Evolutionary conservation across 371 early-diverging fungal genomes (phyloP), one percentile per base, ranked within the genome.

Genomic region (Rhizomucor miehei): DNA sequence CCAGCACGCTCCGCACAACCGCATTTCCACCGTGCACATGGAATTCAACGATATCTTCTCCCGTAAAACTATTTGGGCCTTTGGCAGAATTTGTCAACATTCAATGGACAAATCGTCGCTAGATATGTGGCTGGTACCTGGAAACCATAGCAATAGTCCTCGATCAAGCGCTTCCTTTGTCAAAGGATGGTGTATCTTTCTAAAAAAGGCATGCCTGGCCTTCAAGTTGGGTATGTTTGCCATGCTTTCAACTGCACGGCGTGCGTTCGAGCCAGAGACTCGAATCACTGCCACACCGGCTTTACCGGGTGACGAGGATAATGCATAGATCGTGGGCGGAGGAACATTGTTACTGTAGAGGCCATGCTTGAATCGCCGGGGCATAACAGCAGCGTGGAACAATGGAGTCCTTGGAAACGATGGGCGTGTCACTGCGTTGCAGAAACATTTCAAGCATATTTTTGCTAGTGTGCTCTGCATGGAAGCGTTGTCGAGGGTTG

Each of bases 1-100:
- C 63, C 14, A 91, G 57, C 0, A 89, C 64, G 40, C 84, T 73
- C 44, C 66, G 66, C 4, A 89, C 69, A 8, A 91, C 89, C 0
- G 92, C 89, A 37, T 71, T 79, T 6, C 91, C 90, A 19, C 92
- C 92, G 62, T 92, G 92, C 13, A 87, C 71, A 51, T 92, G 91
- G 19, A 92, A 72, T 53, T 92, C 92, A 3, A 84, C 89, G 29
- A 79, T 79, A 59, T 91, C 89, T 49, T 92, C 89, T 13, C 92
- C 91, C 0, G 92, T 92, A 51, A 85, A 92, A 17, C 89, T 89
- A 21, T 73, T 67, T 0, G 91, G 92, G 0, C 80, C 85, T 67
- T 57, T 21, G 21, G 25, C 48, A 37, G 64, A 48, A 46, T 2
- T 9, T 44, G 3, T 49, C 5, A 24, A 6, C 13, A 41, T 19